Conservation (phyloP, 2,329 filamentous ascomycete genomes). For the Aspergillus floridensis region DNA sequence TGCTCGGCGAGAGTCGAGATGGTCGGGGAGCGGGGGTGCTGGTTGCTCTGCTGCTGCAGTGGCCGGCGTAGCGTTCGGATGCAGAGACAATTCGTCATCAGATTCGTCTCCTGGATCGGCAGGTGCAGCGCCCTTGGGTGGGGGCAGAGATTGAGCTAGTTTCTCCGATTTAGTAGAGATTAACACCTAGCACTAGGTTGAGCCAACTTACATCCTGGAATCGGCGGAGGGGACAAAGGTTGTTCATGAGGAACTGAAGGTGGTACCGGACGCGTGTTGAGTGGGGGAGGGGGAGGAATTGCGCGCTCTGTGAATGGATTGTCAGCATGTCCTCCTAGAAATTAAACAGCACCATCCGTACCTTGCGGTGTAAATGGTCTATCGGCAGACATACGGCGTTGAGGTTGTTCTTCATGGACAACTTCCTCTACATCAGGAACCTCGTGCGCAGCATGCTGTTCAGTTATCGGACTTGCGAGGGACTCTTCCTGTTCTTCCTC, state of each 20-base stretch:
- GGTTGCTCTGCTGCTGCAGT: slow-evolving; percentile 42
- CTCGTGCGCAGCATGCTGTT: slow-evolving; percentile 45
- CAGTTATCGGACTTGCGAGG: slow-evolving; percentile 41
- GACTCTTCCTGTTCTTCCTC: slow-evolving; percentile 53
- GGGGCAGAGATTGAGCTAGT: slow-evolving; percentile 60
- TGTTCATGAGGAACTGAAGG: slow-evolving; percentile 36
- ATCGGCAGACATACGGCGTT: slow-evolving; percentile 38
- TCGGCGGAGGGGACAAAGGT: slow-evolving; percentile 35
- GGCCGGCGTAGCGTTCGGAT: slow-evolving; percentile 44
- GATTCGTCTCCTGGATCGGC: slow-evolving; percentile 79
- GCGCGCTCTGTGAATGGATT: slow-evolving; percentile 41
- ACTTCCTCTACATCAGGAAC: slow-evolving; percentile 57
- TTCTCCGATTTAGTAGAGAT: slow-evolving; percentile 21
- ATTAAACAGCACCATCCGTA: slow-evolving; percentile 35
- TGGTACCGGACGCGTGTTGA: slow-evolving; percentile 39
- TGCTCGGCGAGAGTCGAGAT: slow-evolving; percentile 38
- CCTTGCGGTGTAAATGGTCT: slow-evolving; percentile 51
- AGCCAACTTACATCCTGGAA: slow-evolving; percentile 56
- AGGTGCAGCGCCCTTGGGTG: slow-evolving; percentile 56
- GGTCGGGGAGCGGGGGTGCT: slow-evolving; percentile 44
- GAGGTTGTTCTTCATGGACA: slow-evolving; percentile 30
- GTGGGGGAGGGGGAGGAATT: slow-evolving; percentile 43
- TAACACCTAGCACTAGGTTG: not conserved
- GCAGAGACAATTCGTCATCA: slow-evolving; percentile 76
- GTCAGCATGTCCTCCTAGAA: not conserved